A percentile compares a stretch with the other conserved stretches of the same genome.
Evolutionary conservation across 495 filamentous ascomycete genomes (phyloP).

Genomic region (Letharia lupina): DNA sequence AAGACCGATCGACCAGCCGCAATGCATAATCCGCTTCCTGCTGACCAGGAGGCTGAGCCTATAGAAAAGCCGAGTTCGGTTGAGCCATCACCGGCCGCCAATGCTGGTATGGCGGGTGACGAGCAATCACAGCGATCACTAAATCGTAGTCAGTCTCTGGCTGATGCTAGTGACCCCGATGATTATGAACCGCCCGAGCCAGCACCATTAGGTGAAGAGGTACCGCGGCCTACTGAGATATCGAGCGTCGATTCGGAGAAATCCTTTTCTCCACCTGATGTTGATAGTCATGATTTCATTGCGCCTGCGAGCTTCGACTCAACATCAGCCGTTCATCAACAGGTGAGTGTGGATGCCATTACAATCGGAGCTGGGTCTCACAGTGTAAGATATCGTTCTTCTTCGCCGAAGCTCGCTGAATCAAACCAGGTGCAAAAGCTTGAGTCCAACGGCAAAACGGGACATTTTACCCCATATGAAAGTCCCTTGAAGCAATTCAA

Average conservation of each 20-base stretch:
- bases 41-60: not conserved
- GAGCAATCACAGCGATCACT: not conserved
- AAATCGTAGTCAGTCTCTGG: constrained; percentile 1
- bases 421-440: not conserved
- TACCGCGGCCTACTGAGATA: not conserved
- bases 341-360: not conserved
- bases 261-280: constrained; percentile 9
- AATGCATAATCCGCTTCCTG: not conserved
- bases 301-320: not conserved
- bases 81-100: constrained; percentile 1
- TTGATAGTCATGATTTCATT: constrained; percentile 1
- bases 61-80: not conserved
- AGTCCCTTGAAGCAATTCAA: constrained; percentile 77
- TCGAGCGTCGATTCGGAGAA: constrained; percentile 3
- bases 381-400: constrained; percentile 7
- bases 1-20: not conserved
- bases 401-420: constrained; percentile 6
- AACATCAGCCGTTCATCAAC: not conserved
- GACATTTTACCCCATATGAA: constrained; percentile 61
- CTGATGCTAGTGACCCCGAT: constrained; percentile 33
- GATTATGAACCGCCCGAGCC: constrained; percentile 55
- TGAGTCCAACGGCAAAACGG: not conserved
- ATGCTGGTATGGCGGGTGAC: not conserved
- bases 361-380: constrained; percentile 3
- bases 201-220: constrained; percentile 26